These are phyloP conservation scores for Cytospora paraplurivora DNA, from an alignment of 2,329 filamentous ascomycete species.

Conservation along the genomic window DNA sequence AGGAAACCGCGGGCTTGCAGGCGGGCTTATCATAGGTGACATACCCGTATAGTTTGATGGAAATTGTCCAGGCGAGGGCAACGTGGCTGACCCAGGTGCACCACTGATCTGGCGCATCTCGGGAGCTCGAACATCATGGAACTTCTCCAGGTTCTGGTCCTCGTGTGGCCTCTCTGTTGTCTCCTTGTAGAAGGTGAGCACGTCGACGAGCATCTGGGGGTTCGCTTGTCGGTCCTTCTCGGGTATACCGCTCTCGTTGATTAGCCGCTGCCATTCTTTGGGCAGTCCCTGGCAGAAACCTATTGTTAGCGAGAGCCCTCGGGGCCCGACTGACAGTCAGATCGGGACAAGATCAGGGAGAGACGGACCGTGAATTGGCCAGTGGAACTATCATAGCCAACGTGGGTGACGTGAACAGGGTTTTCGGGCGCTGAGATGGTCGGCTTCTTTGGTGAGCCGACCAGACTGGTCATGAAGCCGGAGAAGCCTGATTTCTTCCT, in stretches of 20 bases:
- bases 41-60: constrained; percentile 59
- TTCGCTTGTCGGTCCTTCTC: constrained; percentile 96
- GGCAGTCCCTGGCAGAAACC: constrained; percentile 71
- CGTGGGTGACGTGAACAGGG: constrained; percentile 95
- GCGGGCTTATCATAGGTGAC: constrained; percentile 72
- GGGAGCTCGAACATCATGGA: constrained; percentile 76
- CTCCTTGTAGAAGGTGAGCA: constrained; percentile 96
- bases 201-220: constrained; percentile 92
- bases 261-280: constrained; percentile 95
- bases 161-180: constrained; percentile 79
- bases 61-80: constrained; percentile 54
- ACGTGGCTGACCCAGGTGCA: constrained; percentile 47
- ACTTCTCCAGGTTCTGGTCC: constrained; percentile 93
- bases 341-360: constrained; percentile 1
- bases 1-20: constrained; percentile 83
- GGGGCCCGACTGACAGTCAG: constrained; percentile 28
- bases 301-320: constrained; percentile 29
- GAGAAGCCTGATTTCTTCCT: constrained; percentile 90
- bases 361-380: constrained; percentile 88
- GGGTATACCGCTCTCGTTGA: constrained; percentile 94
- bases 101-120: constrained; percentile 50
- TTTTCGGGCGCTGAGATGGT: constrained; percentile 98
- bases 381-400: constrained; percentile 94
- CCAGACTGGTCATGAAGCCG: constrained; percentile 79
- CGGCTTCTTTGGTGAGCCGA: constrained; percentile 84